Percentiles rank a stretch among this genome's conserved stretches.
These are phyloP conservation scores for Pseudomassariella vexata DNA, from an alignment of 2,329 filamentous ascomycete species.

Conservation along the genomic window DNA sequence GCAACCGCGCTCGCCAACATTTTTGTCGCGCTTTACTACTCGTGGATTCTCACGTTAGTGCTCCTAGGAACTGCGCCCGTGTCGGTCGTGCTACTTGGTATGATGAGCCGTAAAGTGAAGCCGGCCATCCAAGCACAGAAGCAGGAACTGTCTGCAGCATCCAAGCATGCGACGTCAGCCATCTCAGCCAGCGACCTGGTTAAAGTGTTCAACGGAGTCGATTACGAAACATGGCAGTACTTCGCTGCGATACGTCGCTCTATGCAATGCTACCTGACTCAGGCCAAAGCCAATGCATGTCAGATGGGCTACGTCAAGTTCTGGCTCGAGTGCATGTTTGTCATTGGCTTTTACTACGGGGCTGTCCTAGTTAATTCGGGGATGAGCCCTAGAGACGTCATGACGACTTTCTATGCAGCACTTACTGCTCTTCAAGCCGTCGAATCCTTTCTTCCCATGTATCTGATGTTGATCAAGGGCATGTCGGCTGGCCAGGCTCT, in stretches of 20 bases:
- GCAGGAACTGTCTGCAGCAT: conserved; percentile 59
- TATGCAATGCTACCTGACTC: conserved; percentile 57
- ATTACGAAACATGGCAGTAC: conserved; percentile 65
- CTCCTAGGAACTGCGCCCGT: conserved; percentile 69
- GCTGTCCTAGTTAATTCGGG: conserved; percentile 60
- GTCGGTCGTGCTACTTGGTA: conserved; percentile 52
- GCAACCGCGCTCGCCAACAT: conserved; percentile 63
- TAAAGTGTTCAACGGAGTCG: conserved; percentile 76
- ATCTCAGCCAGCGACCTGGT: conserved; percentile 75
- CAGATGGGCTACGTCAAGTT: conserved; percentile 72
- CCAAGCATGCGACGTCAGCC: conserved; percentile 65
- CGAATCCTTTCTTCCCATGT: conserved; percentile 68
- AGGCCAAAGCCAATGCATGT: conserved; percentile 62
- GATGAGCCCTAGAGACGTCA: conserved; percentile 57
- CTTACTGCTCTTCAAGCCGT: conserved; percentile 71
- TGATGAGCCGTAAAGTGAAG: conserved; percentile 57
- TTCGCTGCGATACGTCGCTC: conserved; percentile 48
- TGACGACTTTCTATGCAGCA: conserved; percentile 83
- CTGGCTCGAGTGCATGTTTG: conserved; percentile 72
- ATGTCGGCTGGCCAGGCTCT: conserved; percentile 66
- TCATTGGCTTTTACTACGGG: conserved; percentile 88
- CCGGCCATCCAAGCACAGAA: conserved; percentile 66
- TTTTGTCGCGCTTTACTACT: conserved; percentile 67
- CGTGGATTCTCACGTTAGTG: conserved; percentile 79
- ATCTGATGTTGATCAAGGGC: conserved; percentile 73